Conservation (phyloP, 2,329 filamentous ascomycete species). For the Cladosporium sp. region DNA sequence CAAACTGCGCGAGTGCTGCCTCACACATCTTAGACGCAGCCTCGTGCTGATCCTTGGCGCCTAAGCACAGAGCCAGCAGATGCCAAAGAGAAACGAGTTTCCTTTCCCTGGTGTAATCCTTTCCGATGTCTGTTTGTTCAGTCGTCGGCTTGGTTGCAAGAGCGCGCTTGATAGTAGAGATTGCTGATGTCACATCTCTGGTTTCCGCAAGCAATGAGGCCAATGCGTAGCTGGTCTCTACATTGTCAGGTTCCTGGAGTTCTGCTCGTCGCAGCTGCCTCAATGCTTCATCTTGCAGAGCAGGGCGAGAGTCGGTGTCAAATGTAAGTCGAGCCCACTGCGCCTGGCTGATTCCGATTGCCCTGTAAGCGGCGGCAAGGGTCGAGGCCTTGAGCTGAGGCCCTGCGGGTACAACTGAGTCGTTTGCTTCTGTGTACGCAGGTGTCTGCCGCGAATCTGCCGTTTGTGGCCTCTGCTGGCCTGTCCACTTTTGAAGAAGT, state of each 20-base stretch:
- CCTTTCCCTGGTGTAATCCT: constrained; percentile 25
- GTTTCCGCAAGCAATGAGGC: constrained; percentile 83
- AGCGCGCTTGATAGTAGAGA: constrained; percentile 71
- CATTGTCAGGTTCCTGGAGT: constrained; percentile 43
- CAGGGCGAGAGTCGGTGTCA: constrained; percentile 62
- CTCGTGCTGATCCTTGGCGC: constrained; percentile 75
- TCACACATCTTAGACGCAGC: constrained; percentile 79
- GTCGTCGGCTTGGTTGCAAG: constrained; percentile 43
- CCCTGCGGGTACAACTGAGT: constrained; percentile 15
- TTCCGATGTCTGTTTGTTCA: constrained; percentile 13
- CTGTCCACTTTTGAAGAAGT: constrained; percentile 69
- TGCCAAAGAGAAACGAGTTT: constrained; percentile 82
- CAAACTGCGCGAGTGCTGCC: constrained; percentile 85
- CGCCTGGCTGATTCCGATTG: constrained; percentile 77
- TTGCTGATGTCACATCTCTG: constrained; percentile 70
- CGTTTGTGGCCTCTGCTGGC: constrained; percentile 46
- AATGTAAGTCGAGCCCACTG: constrained; percentile 81
- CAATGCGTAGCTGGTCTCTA: constrained; percentile 73
- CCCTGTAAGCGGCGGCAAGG: constrained; percentile 69
- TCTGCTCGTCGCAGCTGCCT: constrained; percentile 59
- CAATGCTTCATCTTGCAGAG: constrained; percentile 72
- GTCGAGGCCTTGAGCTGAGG: constrained; percentile 51
- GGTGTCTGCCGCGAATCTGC: constrained; percentile 13
- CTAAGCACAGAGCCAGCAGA: constrained; percentile 76
- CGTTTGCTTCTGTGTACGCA: constrained; percentile 19